Base-by-base conservation (phyloP, 495 filamentous ascomycete genomes). In the Xylaria venustula region DNA sequence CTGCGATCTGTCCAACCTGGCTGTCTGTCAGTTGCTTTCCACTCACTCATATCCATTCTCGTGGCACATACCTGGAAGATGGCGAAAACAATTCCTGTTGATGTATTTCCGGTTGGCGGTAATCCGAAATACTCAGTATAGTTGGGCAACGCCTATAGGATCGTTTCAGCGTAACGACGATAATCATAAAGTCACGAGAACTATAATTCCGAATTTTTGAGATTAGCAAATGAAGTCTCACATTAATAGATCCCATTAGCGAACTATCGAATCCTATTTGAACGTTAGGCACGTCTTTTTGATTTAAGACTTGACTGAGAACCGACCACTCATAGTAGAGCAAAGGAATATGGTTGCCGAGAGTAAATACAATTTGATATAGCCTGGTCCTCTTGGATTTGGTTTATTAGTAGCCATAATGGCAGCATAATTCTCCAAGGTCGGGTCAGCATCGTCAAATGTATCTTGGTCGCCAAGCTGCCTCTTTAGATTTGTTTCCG, bases 171-270 rank as follows among this genome's bases (percentile, higher is more conserved):
- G 45, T 37, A 46, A 8, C n/a, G 2, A 22, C 7, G 26, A n/a
- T 25, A 36, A 22, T 22, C 19, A n/a, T n/a, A n/a, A 0, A 32
- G 25, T 7, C 28, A 11, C 9, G 45, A 23, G 7, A 41, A 40
- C 0, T 7, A 40, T 19, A 2, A 15, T 40, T 19, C 2, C 2
- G 25, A 7, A 7, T 42, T 41, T 17, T 41, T 14, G 28, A 4
- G 19, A 22, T 23, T 17, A 23, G 9, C n/a, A 14, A 20, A 28
- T 7, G 5, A 2, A 12, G 2, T 23, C 63, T 55, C 57, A 71
- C 69, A 65, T 73, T 73, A 17, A 73, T 70, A 19, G 66, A 68
- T 46, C 71, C 65, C 71, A 73, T 73, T 9, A 73, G 37, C 22
- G 69, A 70, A 20, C 69, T 67, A 22, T 73, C 71, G 23, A 71